Conservation (phyloP, 148 eudicot genomes). For the Suaeda aralocaspica region DNA sequence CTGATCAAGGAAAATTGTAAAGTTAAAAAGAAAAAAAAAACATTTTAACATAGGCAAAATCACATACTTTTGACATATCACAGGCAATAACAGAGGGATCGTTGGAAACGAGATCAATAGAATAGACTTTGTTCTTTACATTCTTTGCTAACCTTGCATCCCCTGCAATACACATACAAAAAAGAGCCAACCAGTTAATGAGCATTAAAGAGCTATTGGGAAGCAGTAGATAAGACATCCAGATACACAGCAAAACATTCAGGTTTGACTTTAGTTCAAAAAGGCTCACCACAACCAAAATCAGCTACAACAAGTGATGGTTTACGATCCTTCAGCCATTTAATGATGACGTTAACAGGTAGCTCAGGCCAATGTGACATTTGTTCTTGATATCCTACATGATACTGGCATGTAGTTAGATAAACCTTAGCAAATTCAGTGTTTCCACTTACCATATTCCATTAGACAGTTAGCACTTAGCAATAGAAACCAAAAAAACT, state of each 20-base stretch:
- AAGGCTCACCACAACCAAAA: conserved; percentile 89
- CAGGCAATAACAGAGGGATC: conserved; percentile 95
- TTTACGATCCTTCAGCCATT: conserved; percentile 75
- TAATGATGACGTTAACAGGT: conserved; percentile 74
- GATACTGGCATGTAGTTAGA: conserved; percentile 74
- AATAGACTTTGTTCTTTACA: conserved; percentile 86
- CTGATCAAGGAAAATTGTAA: too few species aligned
- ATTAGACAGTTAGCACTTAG: too few species aligned
- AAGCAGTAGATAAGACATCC: neutral
- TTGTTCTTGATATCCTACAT: conserved; percentile 95
- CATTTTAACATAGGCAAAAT: neutral
- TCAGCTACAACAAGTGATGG: conserved; percentile 84
- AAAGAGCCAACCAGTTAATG: neutral
- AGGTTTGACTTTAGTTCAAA: neutral
- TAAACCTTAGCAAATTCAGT: conserved; percentile 1
- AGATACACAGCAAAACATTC: conserved; percentile 1
- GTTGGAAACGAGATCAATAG: conserved; percentile 79
- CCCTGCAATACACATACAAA: conserved; percentile 39
- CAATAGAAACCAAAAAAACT: neutral
- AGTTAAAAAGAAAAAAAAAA: too few species aligned
- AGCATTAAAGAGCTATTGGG: neutral
- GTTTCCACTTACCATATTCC: conserved; percentile 6
- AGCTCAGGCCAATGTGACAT: conserved; percentile 96
- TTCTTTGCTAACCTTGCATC: conserved; percentile 79
- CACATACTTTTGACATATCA: conserved; percentile 86